Evolutionary conservation across 768 basidiomycete species (phyloP).

Genomic region (Auricularia auricula-judae): DNA sequence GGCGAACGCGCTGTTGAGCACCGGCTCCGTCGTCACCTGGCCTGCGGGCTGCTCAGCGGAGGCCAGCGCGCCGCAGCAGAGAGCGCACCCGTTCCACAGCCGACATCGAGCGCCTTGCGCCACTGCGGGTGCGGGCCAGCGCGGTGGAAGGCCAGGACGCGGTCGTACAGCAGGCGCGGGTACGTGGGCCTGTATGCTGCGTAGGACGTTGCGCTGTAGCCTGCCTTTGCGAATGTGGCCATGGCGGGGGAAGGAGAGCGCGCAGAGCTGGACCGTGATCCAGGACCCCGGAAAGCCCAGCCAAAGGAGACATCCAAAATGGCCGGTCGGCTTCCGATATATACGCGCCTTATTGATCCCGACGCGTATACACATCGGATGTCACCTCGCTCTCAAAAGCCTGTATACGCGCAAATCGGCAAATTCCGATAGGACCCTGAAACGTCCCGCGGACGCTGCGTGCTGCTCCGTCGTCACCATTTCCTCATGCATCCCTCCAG

Average conservation of each 20-base stretch:
- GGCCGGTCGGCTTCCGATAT: no score
- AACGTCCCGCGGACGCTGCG: no score
- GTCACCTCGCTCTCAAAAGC: no score
- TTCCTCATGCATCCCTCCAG: no score
- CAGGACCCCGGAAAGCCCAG: no score
- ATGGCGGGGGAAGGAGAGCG: constrained; percentile 23
- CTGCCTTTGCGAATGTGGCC: constrained; percentile 64
- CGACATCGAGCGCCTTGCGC: constrained; percentile 59
- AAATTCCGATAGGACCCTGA: no score
- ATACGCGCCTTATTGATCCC: no score
- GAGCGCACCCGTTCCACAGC: constrained; percentile 68
- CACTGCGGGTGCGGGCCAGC: constrained; percentile 25
- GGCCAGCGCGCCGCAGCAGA: no score
- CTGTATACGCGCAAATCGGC: no score
- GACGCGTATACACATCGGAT: no score
- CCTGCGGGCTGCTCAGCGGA: constrained; percentile 27
- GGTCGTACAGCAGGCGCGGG: constrained; percentile 51
- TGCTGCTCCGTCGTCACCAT: no score
- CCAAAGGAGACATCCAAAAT: no score
- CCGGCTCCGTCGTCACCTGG: constrained; percentile 53
- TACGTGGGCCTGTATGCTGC: constrained; percentile 65
- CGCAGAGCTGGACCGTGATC: not conserved
- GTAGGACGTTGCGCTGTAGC: constrained; percentile 59
- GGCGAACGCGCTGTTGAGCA: constrained; percentile 29
- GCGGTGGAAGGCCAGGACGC: constrained; percentile 49